A percentile compares a stretch with the other conserved stretches of the same genome.
Evolutionary conservation across 2,329 filamentous ascomycete species (phyloP).

Genomic region (Stachybotrys chlorohalonatus): DNA sequence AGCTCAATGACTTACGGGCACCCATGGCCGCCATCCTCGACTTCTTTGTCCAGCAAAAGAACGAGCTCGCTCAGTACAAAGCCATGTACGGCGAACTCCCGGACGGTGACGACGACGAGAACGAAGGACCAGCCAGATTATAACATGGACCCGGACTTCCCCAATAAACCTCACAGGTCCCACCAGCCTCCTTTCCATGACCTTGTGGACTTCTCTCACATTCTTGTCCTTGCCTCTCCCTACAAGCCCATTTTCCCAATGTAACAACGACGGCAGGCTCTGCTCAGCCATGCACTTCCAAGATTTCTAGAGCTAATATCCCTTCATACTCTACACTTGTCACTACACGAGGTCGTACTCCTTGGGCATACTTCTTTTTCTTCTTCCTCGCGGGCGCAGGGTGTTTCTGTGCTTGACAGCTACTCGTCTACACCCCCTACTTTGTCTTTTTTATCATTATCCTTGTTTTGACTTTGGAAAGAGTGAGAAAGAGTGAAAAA

Average conservation of each 20-base stretch:
- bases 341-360: not conserved
- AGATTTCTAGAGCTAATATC: too few relatives aligned
- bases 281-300: too few relatives aligned
- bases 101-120: slow-evolving; percentile 11
- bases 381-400: slow-evolving; percentile 3
- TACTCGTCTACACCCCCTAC: not conserved
- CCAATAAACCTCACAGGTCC: too few relatives aligned
- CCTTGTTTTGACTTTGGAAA: slow-evolving; percentile 7
- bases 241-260: too few relatives aligned
- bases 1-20: slow-evolving; percentile 63
- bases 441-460: not conserved
- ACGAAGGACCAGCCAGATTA: slow-evolving; percentile 1
- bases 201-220: too few relatives aligned
- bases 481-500: slow-evolving; percentile 6
- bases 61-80: slow-evolving; percentile 55
- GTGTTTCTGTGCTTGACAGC: slow-evolving; percentile 1
- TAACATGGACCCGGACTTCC: too few relatives aligned
- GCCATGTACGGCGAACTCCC: slow-evolving; percentile 38
- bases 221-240: too few relatives aligned
- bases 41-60: slow-evolving; percentile 50
- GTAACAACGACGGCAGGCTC: too few relatives aligned
- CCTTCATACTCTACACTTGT: not conserved
- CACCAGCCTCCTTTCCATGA: too few relatives aligned
- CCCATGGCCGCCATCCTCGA: slow-evolving; percentile 67
- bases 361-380: slow-evolving; percentile 6